A percentile compares a stretch with the other conserved stretches of the same genome.
phyloP scores from a whole-genome alignment of 768 basidiomycete genomes.

The Naganishia friedmannii region DNA sequence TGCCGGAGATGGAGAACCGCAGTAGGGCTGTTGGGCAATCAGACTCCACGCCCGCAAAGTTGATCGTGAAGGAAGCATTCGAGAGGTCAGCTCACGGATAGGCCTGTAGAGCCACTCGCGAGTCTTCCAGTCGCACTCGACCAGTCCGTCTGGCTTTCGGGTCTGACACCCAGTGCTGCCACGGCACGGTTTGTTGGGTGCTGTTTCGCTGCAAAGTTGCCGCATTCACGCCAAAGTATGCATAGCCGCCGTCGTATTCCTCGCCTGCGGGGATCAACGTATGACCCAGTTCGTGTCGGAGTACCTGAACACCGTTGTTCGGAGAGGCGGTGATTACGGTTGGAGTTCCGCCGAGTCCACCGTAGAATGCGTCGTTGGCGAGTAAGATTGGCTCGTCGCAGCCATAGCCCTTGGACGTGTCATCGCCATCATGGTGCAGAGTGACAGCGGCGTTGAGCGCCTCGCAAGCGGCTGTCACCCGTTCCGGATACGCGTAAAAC shows the following conservation, averaged over 20 bases:
- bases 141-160: constrained; percentile 25
- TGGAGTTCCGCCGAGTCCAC: constrained; percentile 50
- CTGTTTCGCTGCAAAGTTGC: constrained; percentile 17
- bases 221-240: constrained; percentile 45
- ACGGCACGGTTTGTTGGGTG: constrained; percentile 36
- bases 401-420: constrained; percentile 27
- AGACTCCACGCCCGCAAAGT: constrained; percentile 37
- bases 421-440: not conserved
- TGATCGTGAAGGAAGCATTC: constrained; percentile 31
- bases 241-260: constrained; percentile 49
- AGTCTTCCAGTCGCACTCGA: constrained; percentile 40
- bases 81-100: constrained; percentile 42
- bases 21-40: constrained; percentile 43
- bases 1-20: constrained; percentile 45
- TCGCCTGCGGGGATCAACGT: constrained; percentile 48
- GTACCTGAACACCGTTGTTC: constrained; percentile 48
- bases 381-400: constrained; percentile 50
- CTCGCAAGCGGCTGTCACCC: constrained; percentile 43
- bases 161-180: constrained; percentile 38
- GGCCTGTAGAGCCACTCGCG: constrained; percentile 42
- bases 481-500: constrained; percentile 38
- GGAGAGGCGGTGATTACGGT: constrained; percentile 50
- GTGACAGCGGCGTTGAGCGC: no score
- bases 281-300: constrained; percentile 49
- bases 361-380: constrained; percentile 47